These are phyloP conservation scores for Plasmodium billcollinsi DNA, from an alignment of 169 alveolate genomes.

Conservation along the genomic window DNA sequence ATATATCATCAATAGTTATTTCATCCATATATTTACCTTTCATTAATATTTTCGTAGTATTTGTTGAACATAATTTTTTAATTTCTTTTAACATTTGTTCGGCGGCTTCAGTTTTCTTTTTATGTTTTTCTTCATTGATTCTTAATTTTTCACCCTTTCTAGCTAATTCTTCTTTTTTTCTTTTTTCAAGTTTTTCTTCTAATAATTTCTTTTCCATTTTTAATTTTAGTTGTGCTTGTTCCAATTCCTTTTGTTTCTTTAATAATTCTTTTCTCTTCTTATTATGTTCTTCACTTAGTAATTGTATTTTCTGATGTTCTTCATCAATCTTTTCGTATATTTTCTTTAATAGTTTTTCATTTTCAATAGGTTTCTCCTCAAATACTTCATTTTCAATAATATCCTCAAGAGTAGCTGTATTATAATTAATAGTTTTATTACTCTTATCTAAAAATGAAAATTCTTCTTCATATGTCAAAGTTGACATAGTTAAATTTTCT, in stretches of 20 bases:
- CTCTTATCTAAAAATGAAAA: slow-evolving; percentile 61
- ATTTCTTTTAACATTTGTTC: slow-evolving; percentile 84
- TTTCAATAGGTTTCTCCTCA: slow-evolving; percentile 75
- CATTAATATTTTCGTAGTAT: slow-evolving; percentile 82
- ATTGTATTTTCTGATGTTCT: slow-evolving; percentile 63
- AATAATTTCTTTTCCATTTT: slow-evolving; percentile 88
- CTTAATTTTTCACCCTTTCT: slow-evolving; percentile 84
- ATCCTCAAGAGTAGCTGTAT: slow-evolving; percentile 51
- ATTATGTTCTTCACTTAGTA: slow-evolving; percentile 73
- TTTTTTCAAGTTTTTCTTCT: slow-evolving; percentile 85
- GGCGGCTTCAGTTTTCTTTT: slow-evolving; percentile 81
- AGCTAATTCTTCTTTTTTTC: slow-evolving; percentile 86
- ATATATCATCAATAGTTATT: slow-evolving; percentile 89
- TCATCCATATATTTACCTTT: slow-evolving; percentile 92
- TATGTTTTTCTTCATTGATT: slow-evolving; percentile 81
- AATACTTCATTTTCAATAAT: slow-evolving; percentile 54
- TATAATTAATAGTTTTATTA: slow-evolving; percentile 43
- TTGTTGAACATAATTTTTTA: slow-evolving; percentile 85
- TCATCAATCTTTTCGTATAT: slow-evolving; percentile 72
- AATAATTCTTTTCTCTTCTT: slow-evolving; percentile 87
- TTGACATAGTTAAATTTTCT: slow-evolving; percentile 33
- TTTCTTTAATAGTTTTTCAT: slow-evolving; percentile 57
- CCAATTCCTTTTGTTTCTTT: slow-evolving; percentile 86
- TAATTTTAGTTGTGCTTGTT: slow-evolving; percentile 88
- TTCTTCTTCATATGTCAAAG: slow-evolving; percentile 63